Evolutionary conservation across 441 rosid species (phyloP).

Genomic region (Aquilaria agallochum): DNA sequence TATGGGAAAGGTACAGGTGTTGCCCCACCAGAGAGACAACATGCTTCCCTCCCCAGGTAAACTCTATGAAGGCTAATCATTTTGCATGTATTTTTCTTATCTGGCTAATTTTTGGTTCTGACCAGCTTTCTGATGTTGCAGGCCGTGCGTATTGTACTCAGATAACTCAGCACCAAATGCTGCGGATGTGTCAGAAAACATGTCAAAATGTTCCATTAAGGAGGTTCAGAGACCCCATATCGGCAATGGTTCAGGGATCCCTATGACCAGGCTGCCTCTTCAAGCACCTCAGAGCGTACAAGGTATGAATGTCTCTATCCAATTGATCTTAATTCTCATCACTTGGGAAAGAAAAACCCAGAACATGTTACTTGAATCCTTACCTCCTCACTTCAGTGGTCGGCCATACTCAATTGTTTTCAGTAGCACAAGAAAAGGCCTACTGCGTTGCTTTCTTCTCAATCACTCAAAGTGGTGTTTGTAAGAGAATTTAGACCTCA

Average conservation of each 20-base stretch:
- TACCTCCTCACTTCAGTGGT: no score
- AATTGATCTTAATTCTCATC: neutral
- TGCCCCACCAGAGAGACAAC: constrained; percentile 87
- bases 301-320: constrained; percentile 29
- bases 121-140: constrained; percentile 28
- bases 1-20: constrained; percentile 77
- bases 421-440: no score
- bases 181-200: constrained; percentile 58
- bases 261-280: constrained; percentile 77
- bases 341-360: no score
- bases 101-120: constrained; percentile 1
- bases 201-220: constrained; percentile 79
- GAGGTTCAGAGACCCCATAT: constrained; percentile 58
- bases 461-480: no score
- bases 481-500: no score
- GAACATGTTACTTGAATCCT: no score
- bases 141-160: constrained; percentile 83
- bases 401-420: no score
- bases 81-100: constrained; percentile 6
- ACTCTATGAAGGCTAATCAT: constrained; percentile 1
- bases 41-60: constrained; percentile 93
- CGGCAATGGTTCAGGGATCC: constrained; percentile 59
- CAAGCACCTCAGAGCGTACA: constrained; percentile 74
- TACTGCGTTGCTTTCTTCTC: no score
- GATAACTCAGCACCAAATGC: constrained; percentile 58